Evolutionary conservation across 2,329 filamentous ascomycete genomes (phyloP), one percentile per base, ranked within the genome.

Genomic region (Thelonectria rubi): DNA sequence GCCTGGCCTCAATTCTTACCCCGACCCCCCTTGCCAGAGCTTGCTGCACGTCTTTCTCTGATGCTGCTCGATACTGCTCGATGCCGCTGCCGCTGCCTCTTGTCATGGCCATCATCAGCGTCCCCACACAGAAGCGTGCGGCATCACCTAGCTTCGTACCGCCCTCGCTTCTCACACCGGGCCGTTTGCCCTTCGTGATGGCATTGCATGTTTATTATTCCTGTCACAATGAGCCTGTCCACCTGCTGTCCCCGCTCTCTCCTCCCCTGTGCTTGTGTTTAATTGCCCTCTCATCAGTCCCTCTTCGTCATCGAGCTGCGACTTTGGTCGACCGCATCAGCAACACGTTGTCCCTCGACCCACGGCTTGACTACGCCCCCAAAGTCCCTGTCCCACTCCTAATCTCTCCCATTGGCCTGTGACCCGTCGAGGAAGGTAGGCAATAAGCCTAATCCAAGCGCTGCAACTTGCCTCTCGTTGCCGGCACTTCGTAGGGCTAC

Each of bases 11-110:
- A 55, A 47, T 47, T 12, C 18, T 34, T 26, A 55, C n/a, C 49
- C 49, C 39, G 21, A 59, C 51, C 61, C 56, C 61, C 56, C 61
- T 57, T 24, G 53, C 21, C n/a, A 10, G 39, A 54, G 65, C 63
- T 62, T 49, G 60, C 61, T 69, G 66, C 66, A 70, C 69, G 60
- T 65, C 61, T 68, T 64, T 50, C 55, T 58, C 56, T 69, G 42
- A 34, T 45, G 40, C 50, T 49, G 53, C 46, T 48, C 21, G 7
- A n/a, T n/a, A n/a, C n/a, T n/a, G n/a, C n/a, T n/a, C n/a, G n/a
- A n/a, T n/a, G 45, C 7, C 7, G 5, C 24, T 37, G 21, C 21
- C 26, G 46, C 21, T 49, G 46, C 7, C 26, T 30, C 61, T 70
- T 50, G 55, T 49, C 57, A 58, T 54, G 47, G 42, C 46, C 48